These are phyloP conservation scores for Diaporthe vexans DNA, from an alignment of 2,329 filamentous ascomycete genomes.

Conservation along the genomic window DNA sequence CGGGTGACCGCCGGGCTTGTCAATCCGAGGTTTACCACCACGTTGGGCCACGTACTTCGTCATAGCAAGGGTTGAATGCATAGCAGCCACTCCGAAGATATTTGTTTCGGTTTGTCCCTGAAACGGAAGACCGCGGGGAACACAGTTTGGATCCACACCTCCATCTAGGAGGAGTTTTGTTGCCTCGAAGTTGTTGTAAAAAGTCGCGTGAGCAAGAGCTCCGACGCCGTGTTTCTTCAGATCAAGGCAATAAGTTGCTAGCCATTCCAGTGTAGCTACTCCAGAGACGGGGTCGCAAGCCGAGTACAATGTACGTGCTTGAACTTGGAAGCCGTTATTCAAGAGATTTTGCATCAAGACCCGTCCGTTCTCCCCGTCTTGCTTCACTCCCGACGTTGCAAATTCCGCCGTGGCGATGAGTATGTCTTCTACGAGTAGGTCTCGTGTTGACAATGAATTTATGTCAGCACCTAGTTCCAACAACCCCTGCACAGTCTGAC, in stretches of 20 bases:
- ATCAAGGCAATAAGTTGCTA: background rate
- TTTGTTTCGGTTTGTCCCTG: no score
- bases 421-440: background rate
- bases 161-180: background rate
- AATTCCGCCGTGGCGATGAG: background rate
- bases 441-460: background rate
- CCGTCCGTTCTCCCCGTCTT: background rate
- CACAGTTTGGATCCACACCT: background rate
- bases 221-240: background rate
- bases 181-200: background rate
- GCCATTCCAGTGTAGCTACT: background rate
- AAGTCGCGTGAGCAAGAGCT: background rate
- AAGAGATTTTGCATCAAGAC: background rate
- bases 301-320: background rate
- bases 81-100: background rate
- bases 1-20: background rate
- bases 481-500: background rate
- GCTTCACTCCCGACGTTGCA: background rate
- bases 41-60: constrained; percentile 2
- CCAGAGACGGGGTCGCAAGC: background rate
- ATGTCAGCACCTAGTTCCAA: background rate
- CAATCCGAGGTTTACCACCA: background rate
- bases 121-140: no score
- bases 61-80: background rate
- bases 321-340: background rate